phyloP scores from a whole-genome alignment of 345 rosid genomes.

The Eucalyptus cladocalyx region DNA sequence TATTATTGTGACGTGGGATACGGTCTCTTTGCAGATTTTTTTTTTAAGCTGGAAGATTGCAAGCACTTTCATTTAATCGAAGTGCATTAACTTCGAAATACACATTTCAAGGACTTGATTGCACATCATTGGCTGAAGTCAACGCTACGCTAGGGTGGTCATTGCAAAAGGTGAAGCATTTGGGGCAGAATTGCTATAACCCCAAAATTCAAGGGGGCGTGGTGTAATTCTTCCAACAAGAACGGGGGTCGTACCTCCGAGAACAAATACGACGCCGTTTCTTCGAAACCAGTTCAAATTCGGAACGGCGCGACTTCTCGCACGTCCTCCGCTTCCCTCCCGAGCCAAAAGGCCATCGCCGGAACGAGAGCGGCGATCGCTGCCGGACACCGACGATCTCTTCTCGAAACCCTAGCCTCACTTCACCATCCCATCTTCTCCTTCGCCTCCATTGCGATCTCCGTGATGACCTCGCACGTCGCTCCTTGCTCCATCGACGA shows the following conservation, averaged over 20 bases:
- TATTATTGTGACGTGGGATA: background rate
- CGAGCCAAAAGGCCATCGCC: background rate
- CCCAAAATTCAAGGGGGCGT: background rate
- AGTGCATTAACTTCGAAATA: background rate
- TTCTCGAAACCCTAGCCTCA: background rate
- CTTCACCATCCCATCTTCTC: background rate
- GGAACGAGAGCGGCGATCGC: background rate
- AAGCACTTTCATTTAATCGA: too few species aligned
- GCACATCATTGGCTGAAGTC: background rate
- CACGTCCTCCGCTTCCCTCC: background rate
- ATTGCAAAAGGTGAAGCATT: background rate
- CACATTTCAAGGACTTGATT: background rate
- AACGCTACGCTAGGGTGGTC: background rate
- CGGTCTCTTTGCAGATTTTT: background rate
- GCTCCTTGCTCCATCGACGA: constrained; percentile 18
- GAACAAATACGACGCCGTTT: background rate
- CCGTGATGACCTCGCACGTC: background rate
- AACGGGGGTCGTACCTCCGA: background rate
- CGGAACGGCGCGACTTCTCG: background rate
- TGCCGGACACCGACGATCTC: background rate
- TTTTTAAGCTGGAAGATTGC: background rate
- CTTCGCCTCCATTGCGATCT: background rate
- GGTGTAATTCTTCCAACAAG: background rate
- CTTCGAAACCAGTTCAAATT: background rate
- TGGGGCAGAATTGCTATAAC: background rate